Evolutionary conservation across 345 rosid species (phyloP).

Genomic region (Stellera chamaejasme): DNA sequence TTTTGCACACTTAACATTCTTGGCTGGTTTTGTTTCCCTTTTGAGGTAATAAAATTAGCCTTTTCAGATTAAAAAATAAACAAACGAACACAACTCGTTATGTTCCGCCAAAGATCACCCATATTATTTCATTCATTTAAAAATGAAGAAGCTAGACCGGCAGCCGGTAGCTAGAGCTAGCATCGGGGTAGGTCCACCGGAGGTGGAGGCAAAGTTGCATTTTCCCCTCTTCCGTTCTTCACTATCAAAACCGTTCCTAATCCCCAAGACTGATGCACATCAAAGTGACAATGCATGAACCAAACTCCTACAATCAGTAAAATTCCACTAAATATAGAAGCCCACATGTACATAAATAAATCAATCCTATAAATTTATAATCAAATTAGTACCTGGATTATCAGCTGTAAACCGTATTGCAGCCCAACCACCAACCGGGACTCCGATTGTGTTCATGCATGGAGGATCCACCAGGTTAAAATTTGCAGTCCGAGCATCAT

Average conservation of each 20-base stretch:
- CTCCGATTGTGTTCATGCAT: constrained; percentile 78
- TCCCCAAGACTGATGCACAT: constrained; percentile 80
- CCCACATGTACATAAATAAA: not conserved
- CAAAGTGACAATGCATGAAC: constrained; percentile 86
- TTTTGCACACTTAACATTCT: too few species aligned
- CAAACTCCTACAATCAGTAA: constrained; percentile 47
- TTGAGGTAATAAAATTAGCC: too few species aligned
- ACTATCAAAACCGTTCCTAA: constrained; percentile 64
- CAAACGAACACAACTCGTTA: too few species aligned
- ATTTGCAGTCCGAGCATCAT: constrained; percentile 35
- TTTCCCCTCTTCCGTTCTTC: constrained; percentile 47
- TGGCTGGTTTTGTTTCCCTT: too few species aligned
- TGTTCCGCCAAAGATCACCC: too few species aligned
- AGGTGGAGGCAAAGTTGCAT: constrained; percentile 65
- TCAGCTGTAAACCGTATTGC: constrained; percentile 69
- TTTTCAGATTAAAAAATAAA: too few species aligned
- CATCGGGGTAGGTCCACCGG: constrained; percentile 73
- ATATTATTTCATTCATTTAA: constrained; percentile 8
- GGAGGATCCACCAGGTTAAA: constrained; percentile 78
- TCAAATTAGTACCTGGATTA: constrained; percentile 51
- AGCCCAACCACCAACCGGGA: constrained; percentile 93
- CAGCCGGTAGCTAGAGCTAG: constrained; percentile 14
- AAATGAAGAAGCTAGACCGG: not conserved
- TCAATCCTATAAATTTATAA: not conserved
- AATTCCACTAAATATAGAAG: too few species aligned